A percentile compares a stretch with the other conserved stretches of the same genome.
These are phyloP conservation scores for Microbotryum silenes-acaulis DNA, from an alignment of 1,284 basidiomycete genomes.

Conservation along the genomic window DNA sequence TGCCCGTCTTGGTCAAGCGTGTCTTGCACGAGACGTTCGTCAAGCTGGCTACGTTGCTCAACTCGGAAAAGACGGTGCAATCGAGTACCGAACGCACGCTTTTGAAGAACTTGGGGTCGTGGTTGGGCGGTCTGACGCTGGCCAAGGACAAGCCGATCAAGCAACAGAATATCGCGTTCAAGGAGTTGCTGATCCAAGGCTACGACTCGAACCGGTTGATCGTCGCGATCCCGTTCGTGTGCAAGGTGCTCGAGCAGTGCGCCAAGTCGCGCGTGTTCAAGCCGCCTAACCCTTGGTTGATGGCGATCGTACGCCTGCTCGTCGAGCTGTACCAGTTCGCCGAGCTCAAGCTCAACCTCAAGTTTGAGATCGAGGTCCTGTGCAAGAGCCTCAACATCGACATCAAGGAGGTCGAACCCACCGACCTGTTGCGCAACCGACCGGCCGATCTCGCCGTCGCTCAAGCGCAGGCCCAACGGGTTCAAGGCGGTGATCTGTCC, in stretches of 20 bases:
- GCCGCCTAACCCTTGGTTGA: slow-evolving; percentile 96
- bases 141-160: slow-evolving; percentile 87
- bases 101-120: slow-evolving; percentile 89
- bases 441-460: slow-evolving; percentile 43
- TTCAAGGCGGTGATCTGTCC: neutral
- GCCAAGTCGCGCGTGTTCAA: slow-evolving; percentile 83
- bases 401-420: slow-evolving; percentile 76
- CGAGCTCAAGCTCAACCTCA: slow-evolving; percentile 91
- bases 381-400: slow-evolving; percentile 88
- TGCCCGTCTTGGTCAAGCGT: slow-evolving; percentile 56
- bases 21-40: slow-evolving; percentile 88
- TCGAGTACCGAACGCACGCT: slow-evolving; percentile 75
- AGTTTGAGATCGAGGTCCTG: slow-evolving; percentile 97
- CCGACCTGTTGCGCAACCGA: slow-evolving; percentile 66
- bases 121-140: slow-evolving; percentile 90
- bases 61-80: slow-evolving; percentile 82
- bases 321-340: slow-evolving; percentile 95
- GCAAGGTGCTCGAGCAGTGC: slow-evolving; percentile 90
- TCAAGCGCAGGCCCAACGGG: slow-evolving; percentile 5
- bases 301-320: slow-evolving; percentile 84
- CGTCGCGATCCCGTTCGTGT: slow-evolving; percentile 96
- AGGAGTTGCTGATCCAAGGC: slow-evolving; percentile 90
- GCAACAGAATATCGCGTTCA: slow-evolving; percentile 89
- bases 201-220: slow-evolving; percentile 86
- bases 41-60: slow-evolving; percentile 77